Evolutionary conservation across 2,329 filamentous ascomycete species (phyloP).

Genomic region (Helminthosporium solani): DNA sequence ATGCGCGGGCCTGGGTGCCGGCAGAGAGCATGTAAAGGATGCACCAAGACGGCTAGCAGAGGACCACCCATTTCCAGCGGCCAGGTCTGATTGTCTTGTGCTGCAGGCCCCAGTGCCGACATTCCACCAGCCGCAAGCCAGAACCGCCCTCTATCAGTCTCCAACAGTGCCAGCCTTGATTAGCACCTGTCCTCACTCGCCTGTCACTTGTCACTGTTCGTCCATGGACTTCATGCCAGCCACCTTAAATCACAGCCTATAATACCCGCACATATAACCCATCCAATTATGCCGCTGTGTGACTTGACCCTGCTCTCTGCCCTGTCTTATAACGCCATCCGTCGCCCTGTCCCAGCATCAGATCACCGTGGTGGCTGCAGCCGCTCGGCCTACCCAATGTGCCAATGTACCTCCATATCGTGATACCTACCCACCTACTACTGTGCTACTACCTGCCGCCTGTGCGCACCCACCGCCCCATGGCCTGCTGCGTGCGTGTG

Average conservation of each 20-base stretch:
- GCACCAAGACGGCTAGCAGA: neutral
- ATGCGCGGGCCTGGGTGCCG: neutral
- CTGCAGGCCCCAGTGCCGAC: neutral
- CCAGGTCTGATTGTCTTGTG: conserved; percentile 12
- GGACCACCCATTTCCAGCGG: conserved; percentile 12
- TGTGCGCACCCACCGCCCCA: no score
- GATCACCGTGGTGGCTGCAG: conserved; percentile 15
- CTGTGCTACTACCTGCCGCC: conserved; percentile 6
- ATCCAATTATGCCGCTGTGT: conserved; percentile 13
- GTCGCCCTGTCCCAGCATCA: conserved; percentile 16
- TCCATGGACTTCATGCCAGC: conserved; percentile 19
- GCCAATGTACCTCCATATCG: neutral
- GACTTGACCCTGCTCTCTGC: conserved; percentile 12
- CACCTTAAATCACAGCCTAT: conserved; percentile 23
- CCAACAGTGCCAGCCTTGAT: conserved; percentile 7
- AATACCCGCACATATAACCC: conserved; percentile 33
- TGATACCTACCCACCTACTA: conserved; percentile 8
- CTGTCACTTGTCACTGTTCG: neutral
- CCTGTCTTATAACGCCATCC: conserved; percentile 27
- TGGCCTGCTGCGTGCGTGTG: no score
- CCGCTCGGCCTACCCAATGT: neutral
- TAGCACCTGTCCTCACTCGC: conserved; percentile 14
- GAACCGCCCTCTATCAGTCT: conserved; percentile 9
- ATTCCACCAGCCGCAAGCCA: conserved; percentile 10
- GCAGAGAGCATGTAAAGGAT: conserved; percentile 1